Percentiles rank a stretch among this genome's conserved stretches.
phyloP scores from a whole-genome alignment of 2,329 filamentous ascomycete species.

The Septoria linicola region DNA sequence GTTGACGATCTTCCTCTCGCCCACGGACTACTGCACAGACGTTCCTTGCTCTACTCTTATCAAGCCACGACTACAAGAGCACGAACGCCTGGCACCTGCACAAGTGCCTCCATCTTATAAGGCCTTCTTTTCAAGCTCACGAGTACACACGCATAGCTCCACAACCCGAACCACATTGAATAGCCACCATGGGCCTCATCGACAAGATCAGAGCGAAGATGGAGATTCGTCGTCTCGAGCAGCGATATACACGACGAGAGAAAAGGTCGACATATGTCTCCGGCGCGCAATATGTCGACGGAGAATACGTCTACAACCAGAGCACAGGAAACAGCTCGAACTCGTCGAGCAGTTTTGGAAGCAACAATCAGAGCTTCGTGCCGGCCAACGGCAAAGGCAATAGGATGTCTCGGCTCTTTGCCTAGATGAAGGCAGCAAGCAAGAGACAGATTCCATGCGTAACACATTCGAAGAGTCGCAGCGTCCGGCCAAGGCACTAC shows the following conservation, averaged over 20 bases:
- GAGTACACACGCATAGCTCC: too few species aligned
- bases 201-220: slow-evolving; percentile 76
- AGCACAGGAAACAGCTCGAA: slow-evolving; percentile 29
- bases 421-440: background rate
- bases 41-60: slow-evolving; percentile 4
- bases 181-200: slow-evolving; percentile 61
- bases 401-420: background rate
- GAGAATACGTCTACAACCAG: slow-evolving; percentile 78
- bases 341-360: slow-evolving; percentile 25
- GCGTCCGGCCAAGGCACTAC: too few species aligned
- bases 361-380: background rate
- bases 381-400: slow-evolving; percentile 5
- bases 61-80: background rate
- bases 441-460: too few species aligned
- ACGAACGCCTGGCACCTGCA: background rate
- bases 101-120: background rate
- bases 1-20: slow-evolving; percentile 2
- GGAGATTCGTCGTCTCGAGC: slow-evolving; percentile 91
- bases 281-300: slow-evolving; percentile 88
- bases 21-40: slow-evolving; percentile 10
- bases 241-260: slow-evolving; percentile 88
- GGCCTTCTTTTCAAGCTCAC: too few species aligned
- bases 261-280: slow-evolving; percentile 87
- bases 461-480: too few species aligned
- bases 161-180: background rate